Evolutionary conservation across 805 yeast genomes (phyloP).

Genomic region (Hanseniaspora clermontiae): DNA sequence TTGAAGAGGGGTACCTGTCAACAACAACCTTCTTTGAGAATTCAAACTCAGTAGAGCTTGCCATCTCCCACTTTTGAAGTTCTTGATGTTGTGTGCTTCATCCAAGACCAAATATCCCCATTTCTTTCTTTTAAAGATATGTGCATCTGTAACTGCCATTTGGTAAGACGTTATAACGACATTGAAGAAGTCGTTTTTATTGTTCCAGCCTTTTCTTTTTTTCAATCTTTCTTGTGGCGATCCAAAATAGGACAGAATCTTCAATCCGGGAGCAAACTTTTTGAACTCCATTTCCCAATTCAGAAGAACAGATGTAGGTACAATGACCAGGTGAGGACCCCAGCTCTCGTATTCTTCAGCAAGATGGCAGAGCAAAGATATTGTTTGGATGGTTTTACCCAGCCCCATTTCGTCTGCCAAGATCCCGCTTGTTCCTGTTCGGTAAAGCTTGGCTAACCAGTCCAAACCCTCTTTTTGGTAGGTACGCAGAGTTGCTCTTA

Average conservation of each 20-base stretch:
- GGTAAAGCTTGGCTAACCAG: constrained; percentile 90
- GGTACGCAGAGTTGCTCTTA: constrained; percentile 73
- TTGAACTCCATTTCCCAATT: constrained; percentile 99
- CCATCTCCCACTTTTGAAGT: constrained; percentile 94
- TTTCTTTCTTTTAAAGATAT: constrained; percentile 75
- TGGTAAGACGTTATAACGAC: constrained; percentile 96
- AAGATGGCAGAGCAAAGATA: constrained; percentile 67
- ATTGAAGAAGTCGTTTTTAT: constrained; percentile 82
- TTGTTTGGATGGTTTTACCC: constrained; percentile 94
- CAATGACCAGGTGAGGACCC: constrained; percentile 97
- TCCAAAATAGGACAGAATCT: constrained; percentile 89
- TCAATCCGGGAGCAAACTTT: constrained; percentile 94
- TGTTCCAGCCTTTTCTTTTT: constrained; percentile 92
- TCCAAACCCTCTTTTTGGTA: constrained; percentile 94
- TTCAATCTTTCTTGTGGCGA: constrained; percentile 93
- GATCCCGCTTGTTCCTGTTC: constrained; percentile 87
- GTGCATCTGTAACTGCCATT: constrained; percentile 93
- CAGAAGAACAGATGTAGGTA: constrained; percentile 92
- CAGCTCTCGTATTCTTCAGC: constrained; percentile 90
- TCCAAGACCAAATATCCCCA: constrained; percentile 97
- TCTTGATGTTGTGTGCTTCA: constrained; percentile 96
- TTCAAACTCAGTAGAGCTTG: constrained; percentile 87
- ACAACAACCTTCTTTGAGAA: constrained; percentile 69
- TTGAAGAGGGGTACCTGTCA: constrained; percentile 96
- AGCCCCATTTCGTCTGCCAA: constrained; percentile 98